Base-by-base conservation (phyloP, 2,329 filamentous ascomycete genomes). In the Tricladium varicosporioides region DNA sequence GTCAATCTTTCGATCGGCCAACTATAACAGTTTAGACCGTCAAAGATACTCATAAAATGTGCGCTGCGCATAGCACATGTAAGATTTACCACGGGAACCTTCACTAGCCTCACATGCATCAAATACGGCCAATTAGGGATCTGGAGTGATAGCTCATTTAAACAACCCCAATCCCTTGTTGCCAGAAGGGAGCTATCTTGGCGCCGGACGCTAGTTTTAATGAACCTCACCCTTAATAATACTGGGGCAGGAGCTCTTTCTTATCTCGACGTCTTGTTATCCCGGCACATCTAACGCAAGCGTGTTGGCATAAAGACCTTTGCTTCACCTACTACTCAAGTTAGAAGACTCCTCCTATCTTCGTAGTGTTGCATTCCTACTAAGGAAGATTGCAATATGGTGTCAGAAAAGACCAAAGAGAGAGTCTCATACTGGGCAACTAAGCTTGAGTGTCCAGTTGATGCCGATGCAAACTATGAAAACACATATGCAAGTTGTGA, bases 401-500 rank as follows among this genome's bases (percentile, higher is more conserved):
- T 61, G 14, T 61, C 59, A n/a, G 36, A 53, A 48, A 52, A 32
- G 36, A 60, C 57, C 2, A 65, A 63, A 43, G 53, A 61, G 44
- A 53, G 48, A 14, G 46, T 62, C 15, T 45, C 48, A 27, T 58
- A 62, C 31, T 65, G 60, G 63, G 59, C 59, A 14, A 48, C 32
- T 14, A 65, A 58, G 43, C 48, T 65, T 2, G 63, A 65, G 40
- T 64, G 60, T 49, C 63, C 61, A 27, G 61, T 65, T 15, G 63
- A 65, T 55, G 61, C 56, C 15, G 45, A 63, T 61, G 60, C 63
- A 5, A 63, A 65, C 51, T 63, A 64, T 52, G 63, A 65, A 47
- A 65, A 65, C 53, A 65, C 60, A 16, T 65, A 65, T 48, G 62
- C 58, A 51, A 43, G 51, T 54, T 2, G n/a, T 9, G n/a, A 15